phyloP scores from a whole-genome alignment of 371 early-diverging fungal species.

The Entomophthora muscae region DNA sequence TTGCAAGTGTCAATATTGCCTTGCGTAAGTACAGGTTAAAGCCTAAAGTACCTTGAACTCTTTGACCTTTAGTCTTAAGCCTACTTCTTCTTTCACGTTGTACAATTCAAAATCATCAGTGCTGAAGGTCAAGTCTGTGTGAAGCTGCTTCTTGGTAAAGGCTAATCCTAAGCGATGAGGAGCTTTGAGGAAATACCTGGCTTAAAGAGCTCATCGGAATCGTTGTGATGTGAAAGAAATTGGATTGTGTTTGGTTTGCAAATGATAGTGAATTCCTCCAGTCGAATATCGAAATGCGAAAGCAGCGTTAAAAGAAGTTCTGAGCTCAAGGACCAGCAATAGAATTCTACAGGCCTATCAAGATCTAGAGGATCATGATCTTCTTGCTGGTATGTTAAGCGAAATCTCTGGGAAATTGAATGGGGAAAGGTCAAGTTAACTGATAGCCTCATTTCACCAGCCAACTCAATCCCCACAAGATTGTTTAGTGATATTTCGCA shows the following conservation, averaged over 20 bases:
- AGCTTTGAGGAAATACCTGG: not conserved
- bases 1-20: not conserved
- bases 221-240: not conserved
- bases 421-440: not conserved
- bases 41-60: not conserved
- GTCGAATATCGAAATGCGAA: not conserved
- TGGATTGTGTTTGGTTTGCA: not conserved
- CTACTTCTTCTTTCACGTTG: not conserved
- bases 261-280: not conserved
- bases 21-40: not conserved
- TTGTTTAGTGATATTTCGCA: not conserved
- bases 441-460: not conserved
- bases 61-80: not conserved
- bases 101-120: not conserved
- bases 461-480: not conserved
- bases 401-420: not conserved
- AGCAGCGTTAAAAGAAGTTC: not conserved
- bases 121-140: not conserved
- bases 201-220: not conserved
- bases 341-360: not conserved
- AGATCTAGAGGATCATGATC: not conserved
- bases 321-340: not conserved
- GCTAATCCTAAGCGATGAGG: not conserved
- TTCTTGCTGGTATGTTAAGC: not conserved
- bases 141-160: not conserved